Conservation (phyloP, 2,329 filamentous ascomycete species). For the Aspergillus melleus region DNA sequence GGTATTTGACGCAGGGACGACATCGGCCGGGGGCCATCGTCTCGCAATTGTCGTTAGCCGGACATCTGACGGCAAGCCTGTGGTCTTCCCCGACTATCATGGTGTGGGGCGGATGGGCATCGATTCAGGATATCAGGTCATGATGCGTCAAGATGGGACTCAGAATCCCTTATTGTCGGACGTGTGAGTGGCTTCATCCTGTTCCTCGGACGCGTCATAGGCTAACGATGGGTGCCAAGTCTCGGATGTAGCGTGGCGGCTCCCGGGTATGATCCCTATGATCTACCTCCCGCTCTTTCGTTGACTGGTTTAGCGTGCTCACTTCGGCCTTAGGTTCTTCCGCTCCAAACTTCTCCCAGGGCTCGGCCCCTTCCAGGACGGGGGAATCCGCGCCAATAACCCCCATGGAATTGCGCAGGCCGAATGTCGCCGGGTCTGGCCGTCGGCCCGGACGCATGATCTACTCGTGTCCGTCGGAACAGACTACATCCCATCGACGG, state of each 20-base stretch:
- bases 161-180: conserved; percentile 15
- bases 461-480: conserved; percentile 24
- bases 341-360: conserved; percentile 11
- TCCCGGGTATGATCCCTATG: conserved; percentile 12
- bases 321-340: conserved; percentile 18
- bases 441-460: conserved; percentile 14
- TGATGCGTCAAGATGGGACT: neutral
- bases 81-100: conserved; percentile 20
- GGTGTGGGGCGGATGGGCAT: conserved; percentile 3
- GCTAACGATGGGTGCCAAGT: neutral
- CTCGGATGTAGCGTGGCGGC: conserved; percentile 20
- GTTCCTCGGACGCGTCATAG: neutral
- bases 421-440: conserved; percentile 22
- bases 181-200: conserved; percentile 13
- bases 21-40: neutral
- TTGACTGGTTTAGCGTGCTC: conserved; percentile 3
- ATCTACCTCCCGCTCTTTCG: too few relatives aligned
- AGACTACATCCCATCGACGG: conserved; percentile 6
- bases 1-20: conserved; percentile 11
- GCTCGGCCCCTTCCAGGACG: conserved; percentile 22
- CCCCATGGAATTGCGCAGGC: too few relatives aligned
- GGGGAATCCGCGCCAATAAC: conserved; percentile 23
- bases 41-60: conserved; percentile 18
- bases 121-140: conserved; percentile 13
- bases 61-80: conserved; percentile 18